Evolutionary conservation across 805 yeast genomes (phyloP).

Genomic region (Teunomyces gatunensis): DNA sequence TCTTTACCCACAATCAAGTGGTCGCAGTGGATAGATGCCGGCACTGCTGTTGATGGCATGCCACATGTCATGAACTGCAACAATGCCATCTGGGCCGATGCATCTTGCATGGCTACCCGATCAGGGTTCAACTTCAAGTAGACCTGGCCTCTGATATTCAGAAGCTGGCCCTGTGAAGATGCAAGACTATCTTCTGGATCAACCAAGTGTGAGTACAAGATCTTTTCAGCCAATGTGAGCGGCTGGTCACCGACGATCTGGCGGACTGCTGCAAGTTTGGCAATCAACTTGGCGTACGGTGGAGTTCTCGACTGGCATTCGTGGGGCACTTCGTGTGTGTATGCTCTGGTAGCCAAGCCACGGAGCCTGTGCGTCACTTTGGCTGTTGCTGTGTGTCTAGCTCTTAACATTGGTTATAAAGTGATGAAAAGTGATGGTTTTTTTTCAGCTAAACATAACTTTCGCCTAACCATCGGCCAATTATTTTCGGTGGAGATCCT

Average conservation of each 20-base stretch:
- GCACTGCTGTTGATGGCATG: conserved; percentile 81
- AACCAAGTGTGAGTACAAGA: conserved; percentile 87
- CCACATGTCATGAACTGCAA: conserved; percentile 98
- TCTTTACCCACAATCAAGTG: conserved; percentile 96
- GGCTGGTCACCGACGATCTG: conserved; percentile 66
- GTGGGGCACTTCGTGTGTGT: conserved; percentile 46
- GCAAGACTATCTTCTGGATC: conserved; percentile 81
- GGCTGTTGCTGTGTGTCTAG: conserved; percentile 9
- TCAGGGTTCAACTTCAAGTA: conserved; percentile 94
- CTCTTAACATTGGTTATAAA: conserved; percentile 12
- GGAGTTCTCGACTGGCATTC: conserved; percentile 75
- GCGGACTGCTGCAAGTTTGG: conserved; percentile 62
- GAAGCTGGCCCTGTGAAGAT: conserved; percentile 43
- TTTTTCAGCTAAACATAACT: not conserved
- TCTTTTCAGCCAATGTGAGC: conserved; percentile 90
- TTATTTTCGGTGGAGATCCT: conserved; percentile 1
- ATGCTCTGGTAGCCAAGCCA: conserved; percentile 31
- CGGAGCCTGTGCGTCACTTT: conserved; percentile 9
- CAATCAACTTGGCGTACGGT: conserved; percentile 75
- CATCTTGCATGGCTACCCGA: conserved; percentile 99
- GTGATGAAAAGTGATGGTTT: not conserved
- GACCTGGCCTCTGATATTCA: conserved; percentile 75
- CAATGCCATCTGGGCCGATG: conserved; percentile 99
- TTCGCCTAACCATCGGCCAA: not conserved
- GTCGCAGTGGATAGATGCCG: conserved; percentile 96